Percentiles rank a stretch among this genome's conserved stretches.
phyloP scores from a whole-genome alignment of 2,329 filamentous ascomycete species.

The Exserohilum turcica region DNA sequence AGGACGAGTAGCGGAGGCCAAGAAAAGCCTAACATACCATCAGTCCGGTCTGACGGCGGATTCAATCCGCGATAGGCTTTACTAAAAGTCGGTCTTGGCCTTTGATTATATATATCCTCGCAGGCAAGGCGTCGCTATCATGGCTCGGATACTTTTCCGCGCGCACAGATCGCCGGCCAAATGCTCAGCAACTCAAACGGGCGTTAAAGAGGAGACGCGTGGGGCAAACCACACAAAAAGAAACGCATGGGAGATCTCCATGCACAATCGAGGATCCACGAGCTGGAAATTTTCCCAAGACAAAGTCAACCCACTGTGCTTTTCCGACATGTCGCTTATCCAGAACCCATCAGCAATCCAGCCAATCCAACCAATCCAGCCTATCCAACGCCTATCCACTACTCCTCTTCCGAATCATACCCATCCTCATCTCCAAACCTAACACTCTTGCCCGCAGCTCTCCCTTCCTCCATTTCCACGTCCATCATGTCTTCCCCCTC shows the following conservation, averaged over 20 bases:
- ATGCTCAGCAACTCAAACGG: neutral
- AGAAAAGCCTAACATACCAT: neutral
- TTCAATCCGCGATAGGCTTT: neutral
- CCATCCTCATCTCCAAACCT: conserved; percentile 8
- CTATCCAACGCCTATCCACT: neutral
- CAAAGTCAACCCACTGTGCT: too few relatives aligned
- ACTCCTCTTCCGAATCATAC: conserved; percentile 16
- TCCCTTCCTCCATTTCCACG: neutral
- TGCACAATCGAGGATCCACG: too few relatives aligned
- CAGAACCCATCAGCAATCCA: too few relatives aligned
- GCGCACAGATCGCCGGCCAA: neutral
- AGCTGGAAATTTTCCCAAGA: too few relatives aligned
- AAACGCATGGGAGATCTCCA: too few relatives aligned
- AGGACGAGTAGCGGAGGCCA: neutral
- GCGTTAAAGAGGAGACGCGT: neutral
- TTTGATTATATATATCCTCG: neutral
- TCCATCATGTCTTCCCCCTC: neutral
- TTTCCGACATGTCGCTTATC: too few relatives aligned
- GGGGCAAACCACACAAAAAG: too few relatives aligned
- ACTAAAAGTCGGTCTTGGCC: neutral
- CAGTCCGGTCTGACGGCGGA: neutral
- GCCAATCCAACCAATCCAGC: neutral
- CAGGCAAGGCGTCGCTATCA: neutral
- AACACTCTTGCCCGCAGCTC: neutral
- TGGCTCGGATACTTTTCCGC: conserved; percentile 1